These are phyloP conservation scores for Calonectria fujianensis DNA, from an alignment of 2,329 filamentous ascomycete species.

Conservation along the genomic window DNA sequence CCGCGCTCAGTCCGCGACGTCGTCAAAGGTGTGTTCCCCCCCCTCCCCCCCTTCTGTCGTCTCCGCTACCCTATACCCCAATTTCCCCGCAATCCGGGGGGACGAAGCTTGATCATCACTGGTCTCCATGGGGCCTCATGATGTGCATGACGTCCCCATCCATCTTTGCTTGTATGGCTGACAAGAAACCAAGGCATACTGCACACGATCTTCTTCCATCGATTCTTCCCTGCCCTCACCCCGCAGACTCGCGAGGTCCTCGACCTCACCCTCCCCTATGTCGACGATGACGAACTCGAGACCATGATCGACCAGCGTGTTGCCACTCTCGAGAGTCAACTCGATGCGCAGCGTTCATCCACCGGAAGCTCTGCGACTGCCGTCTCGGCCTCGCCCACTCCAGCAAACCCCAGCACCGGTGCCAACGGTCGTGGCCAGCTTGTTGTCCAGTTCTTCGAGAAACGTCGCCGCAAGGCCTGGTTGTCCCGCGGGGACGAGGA, in stretches of 20 bases:
- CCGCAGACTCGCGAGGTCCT: slow-evolving; percentile 92
- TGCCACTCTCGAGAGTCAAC: slow-evolving; percentile 84
- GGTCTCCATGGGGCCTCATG: neutral
- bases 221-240: slow-evolving; percentile 91
- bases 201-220: slow-evolving; percentile 99
- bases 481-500: slow-evolving; percentile 91
- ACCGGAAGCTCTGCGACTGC: slow-evolving; percentile 43
- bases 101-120: slow-evolving; percentile 1
- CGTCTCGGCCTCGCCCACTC: slow-evolving; percentile 45
- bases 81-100: slow-evolving; percentile 40
- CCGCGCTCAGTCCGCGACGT: slow-evolving; percentile 92
- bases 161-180: neutral
- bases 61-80: slow-evolving; percentile 49
- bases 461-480: slow-evolving; percentile 87
- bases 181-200: slow-evolving; percentile 79
- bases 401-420: slow-evolving; percentile 55
- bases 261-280: slow-evolving; percentile 90
- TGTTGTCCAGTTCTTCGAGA: slow-evolving; percentile 95
- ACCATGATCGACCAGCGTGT: slow-evolving; percentile 94
- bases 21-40: slow-evolving; percentile 82
- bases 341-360: slow-evolving; percentile 75
- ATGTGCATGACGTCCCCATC: neutral
- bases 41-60: slow-evolving; percentile 40
- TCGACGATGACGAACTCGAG: slow-evolving; percentile 93
- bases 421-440: slow-evolving; percentile 86